phyloP scores from a whole-genome alignment of 441 rosid genomes.

The Biscutella laevigata region DNA sequence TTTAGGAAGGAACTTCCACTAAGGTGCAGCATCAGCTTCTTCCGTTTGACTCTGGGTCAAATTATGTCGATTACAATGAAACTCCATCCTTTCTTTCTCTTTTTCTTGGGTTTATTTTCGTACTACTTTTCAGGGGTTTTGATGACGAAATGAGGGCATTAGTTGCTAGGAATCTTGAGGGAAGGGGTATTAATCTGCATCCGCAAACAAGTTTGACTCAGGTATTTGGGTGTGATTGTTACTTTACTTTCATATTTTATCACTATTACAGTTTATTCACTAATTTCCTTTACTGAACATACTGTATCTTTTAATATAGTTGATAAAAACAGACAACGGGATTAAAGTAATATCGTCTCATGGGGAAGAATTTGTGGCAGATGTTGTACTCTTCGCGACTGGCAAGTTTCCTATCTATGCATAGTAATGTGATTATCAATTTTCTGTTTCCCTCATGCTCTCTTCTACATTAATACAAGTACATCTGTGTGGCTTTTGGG shows the following conservation, averaged over 20 bases:
- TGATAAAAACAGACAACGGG: conserved; percentile 68
- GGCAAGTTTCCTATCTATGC: conserved; percentile 38
- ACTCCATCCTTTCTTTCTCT: not conserved
- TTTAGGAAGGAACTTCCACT: conserved; percentile 93
- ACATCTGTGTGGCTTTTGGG: not conserved
- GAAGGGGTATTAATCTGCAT: conserved; percentile 81
- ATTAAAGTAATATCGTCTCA: conserved; percentile 78
- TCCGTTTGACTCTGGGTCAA: not conserved
- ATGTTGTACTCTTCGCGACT: conserved; percentile 95
- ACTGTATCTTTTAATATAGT: conserved; percentile 37
- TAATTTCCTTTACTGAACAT: conserved; percentile 20
- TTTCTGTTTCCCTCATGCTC: no score
- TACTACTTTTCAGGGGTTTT: conserved; percentile 67
- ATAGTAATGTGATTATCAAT: no score
- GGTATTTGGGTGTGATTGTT: conserved; percentile 33
- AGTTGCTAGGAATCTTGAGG: conserved; percentile 93
- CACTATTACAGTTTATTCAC: not conserved
- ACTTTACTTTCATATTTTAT: not conserved
- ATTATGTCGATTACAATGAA: not conserved
- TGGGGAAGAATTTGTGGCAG: conserved; percentile 77
- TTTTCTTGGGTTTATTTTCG: not conserved
- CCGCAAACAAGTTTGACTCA: conserved; percentile 65
- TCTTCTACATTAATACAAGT: not conserved
- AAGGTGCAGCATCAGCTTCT: conserved; percentile 38
- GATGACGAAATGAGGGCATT: conserved; percentile 97